Conservation (phyloP, 352 stramenopile species). For the Globisporangium mamillatum region DNA sequence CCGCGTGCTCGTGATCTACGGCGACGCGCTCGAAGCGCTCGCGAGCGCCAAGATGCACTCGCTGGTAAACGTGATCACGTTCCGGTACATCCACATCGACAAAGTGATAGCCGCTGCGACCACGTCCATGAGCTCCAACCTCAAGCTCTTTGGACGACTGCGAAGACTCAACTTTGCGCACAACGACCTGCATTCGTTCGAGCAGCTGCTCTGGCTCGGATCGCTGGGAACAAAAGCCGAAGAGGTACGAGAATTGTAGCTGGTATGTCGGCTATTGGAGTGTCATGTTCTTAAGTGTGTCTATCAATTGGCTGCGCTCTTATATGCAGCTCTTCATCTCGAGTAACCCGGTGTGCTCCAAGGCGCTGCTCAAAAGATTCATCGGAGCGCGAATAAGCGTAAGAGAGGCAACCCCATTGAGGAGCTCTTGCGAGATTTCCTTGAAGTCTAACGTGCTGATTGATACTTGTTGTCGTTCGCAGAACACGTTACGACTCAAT, state of each 20-base stretch:
- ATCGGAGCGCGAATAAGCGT: slow-evolving; percentile 50
- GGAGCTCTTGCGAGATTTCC: neutral
- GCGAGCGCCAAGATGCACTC: slow-evolving; percentile 52
- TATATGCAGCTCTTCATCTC: slow-evolving; percentile 45
- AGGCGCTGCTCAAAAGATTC: slow-evolving; percentile 53
- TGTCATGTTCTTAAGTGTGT: no score
- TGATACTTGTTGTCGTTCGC: neutral
- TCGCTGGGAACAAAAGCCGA: slow-evolving; percentile 52
- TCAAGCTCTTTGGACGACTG: slow-evolving; percentile 62
- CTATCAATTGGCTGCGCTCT: no score
- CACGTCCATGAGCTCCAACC: slow-evolving; percentile 29
- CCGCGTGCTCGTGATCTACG: slow-evolving; percentile 64
- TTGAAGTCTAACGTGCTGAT: neutral
- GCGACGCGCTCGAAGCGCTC: slow-evolving; percentile 59
- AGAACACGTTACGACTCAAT: slow-evolving; percentile 68
- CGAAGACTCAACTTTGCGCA: slow-evolving; percentile 57
- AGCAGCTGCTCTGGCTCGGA: slow-evolving; percentile 61
- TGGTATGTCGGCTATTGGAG: no score
- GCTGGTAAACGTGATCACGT: slow-evolving; percentile 60
- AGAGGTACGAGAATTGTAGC: slow-evolving; percentile 34
- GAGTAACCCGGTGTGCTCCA: slow-evolving; percentile 53
- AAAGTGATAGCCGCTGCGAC: slow-evolving; percentile 35
- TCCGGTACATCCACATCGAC: slow-evolving; percentile 54
- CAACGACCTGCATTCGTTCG: slow-evolving; percentile 64
- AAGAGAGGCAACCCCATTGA: slow-evolving; percentile 13